Base-by-base conservation (phyloP, 2,329 filamentous ascomycete genomes). In the Neofusicoccum kwambonambiense region DNA sequence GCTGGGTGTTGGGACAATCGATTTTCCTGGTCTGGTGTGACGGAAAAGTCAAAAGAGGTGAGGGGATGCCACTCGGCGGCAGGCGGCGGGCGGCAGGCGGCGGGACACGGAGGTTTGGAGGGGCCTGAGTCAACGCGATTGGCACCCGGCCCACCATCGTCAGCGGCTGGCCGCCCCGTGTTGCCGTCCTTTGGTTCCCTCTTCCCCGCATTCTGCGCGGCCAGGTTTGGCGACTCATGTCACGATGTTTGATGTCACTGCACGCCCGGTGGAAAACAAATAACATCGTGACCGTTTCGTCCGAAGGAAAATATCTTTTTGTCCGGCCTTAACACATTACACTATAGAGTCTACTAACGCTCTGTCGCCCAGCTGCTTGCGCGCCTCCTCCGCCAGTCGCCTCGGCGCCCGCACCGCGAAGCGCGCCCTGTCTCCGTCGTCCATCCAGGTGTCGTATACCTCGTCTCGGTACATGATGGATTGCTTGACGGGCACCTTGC, bases 361-460 rank as follows among this genome's bases (percentile, higher is more conserved):
- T 12, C 49, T 27, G 50, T 64, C 61, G 22, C 41, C 61, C 17
- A 64, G 31, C 61, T 64, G 61, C 41, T 66, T 51, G 11, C 64
- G 68, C 11, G 72, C 70, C 62, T 76, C 71, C 67, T 74, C 65
- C 50, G 70, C 67, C 67, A 79, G 57, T 56, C 73, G 70, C 51
- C 72, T 68, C 13, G 79, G 78, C 8, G 74, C 77, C 64, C 69
- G 67, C 15, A 80, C 74, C 37, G 73, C 74, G 66, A 76, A 77
- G 47, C 68, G 71, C n/a, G 70, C 68, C 11, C 71, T 65, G 41
- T 70, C 68, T 15, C 73, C 75, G 17, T 65, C 68, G 61, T 77
- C 75, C 27, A 73, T 65, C 76, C 77, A 81, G 22, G 71, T 72
- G 64, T 76, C 75, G 64, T 72, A 72, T 7, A 74, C 68, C 39